Percentiles rank a stretch among this genome's conserved stretches.
Evolutionary conservation across 2,329 filamentous ascomycete species (phyloP).

Genomic region (Juglanconis sp.): DNA sequence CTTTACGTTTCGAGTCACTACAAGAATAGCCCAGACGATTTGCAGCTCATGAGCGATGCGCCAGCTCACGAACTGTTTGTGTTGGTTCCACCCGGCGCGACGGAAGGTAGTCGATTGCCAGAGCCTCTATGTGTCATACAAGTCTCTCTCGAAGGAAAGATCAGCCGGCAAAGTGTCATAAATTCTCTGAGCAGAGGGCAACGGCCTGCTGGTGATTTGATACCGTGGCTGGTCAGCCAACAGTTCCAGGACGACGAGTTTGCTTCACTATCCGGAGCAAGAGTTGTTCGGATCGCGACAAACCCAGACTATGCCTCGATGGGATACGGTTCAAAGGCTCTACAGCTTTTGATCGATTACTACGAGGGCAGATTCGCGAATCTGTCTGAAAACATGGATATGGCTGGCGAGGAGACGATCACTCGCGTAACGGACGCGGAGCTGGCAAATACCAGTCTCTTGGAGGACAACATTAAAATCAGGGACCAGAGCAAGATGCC

Average conservation of each 20-base stretch:
- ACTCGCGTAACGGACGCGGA: conserved; percentile 79
- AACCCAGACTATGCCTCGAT: conserved; percentile 90
- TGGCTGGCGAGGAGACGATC: conserved; percentile 59
- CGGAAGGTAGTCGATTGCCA: conserved; percentile 73
- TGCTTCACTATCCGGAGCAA: conserved; percentile 84
- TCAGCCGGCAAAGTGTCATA: conserved; percentile 87
- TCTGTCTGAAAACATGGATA: conserved; percentile 66
- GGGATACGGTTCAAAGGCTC: conserved; percentile 88
- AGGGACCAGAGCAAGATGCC: conserved; percentile 90
- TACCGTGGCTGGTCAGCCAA: conserved; percentile 95
- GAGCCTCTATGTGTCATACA: conserved; percentile 95
- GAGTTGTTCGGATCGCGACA: conserved; percentile 90
- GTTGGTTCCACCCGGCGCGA: conserved; percentile 79
- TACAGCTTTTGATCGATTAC: conserved; percentile 85
- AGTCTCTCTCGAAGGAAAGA: conserved; percentile 89
- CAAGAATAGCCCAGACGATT: conserved; percentile 95
- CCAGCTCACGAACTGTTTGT: conserved; percentile 96
- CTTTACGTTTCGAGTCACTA: conserved; percentile 96
- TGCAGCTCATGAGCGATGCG: conserved; percentile 98
- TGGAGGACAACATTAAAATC: conserved; percentile 85
- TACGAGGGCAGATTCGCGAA: conserved; percentile 91
- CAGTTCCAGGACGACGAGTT: conserved; percentile 99
- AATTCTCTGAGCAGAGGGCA: conserved; percentile 87
- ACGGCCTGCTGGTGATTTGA: conserved; percentile 85
- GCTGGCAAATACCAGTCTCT: conserved; percentile 69